A percentile compares a stretch with the other conserved stretches of the same genome.
Evolutionary conservation across 805 yeast genomes (phyloP).

Genomic region (Komagataella ulmi): DNA sequence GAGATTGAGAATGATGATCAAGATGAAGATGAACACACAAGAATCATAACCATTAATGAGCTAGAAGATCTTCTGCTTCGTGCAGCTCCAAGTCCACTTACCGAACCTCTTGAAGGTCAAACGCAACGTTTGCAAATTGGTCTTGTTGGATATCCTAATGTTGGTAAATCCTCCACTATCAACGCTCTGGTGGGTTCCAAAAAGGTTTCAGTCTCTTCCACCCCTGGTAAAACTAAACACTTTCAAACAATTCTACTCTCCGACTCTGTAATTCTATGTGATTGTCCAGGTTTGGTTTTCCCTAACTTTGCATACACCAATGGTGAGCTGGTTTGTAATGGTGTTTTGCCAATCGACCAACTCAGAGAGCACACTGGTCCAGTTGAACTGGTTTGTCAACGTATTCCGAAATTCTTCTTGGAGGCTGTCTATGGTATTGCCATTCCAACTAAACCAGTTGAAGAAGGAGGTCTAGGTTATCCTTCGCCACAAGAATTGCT

Average conservation of each 20-base stretch:
- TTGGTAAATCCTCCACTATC: slow-evolving; percentile 65
- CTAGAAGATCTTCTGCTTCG: slow-evolving; percentile 66
- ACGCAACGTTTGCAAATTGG: slow-evolving; percentile 75
- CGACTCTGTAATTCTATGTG: slow-evolving; percentile 77
- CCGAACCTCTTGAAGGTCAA: slow-evolving; percentile 38
- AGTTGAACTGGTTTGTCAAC: slow-evolving; percentile 65
- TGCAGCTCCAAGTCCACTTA: slow-evolving; percentile 61
- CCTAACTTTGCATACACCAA: slow-evolving; percentile 95
- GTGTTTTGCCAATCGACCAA: slow-evolving; percentile 98
- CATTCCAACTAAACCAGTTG: slow-evolving; percentile 57
- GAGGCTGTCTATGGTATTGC: slow-evolving; percentile 93
- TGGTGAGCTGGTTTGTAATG: slow-evolving; percentile 94
- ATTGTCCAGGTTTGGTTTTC: slow-evolving; percentile 98
- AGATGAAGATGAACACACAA: slow-evolving; percentile 34
- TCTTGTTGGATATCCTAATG: slow-evolving; percentile 94
- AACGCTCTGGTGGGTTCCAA: slow-evolving; percentile 94
- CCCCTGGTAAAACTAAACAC: slow-evolving; percentile 98
- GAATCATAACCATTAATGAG: slow-evolving; percentile 71
- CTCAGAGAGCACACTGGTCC: slow-evolving; percentile 89
- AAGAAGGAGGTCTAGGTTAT: slow-evolving; percentile 81
- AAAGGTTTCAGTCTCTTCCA: slow-evolving; percentile 94
- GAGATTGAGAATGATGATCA: slow-evolving; percentile 10
- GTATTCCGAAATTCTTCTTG: slow-evolving; percentile 78
- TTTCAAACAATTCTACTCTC: slow-evolving; percentile 90
- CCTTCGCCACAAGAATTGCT: slow-evolving; percentile 86